Evolutionary conservation across 148 eudicot species (phyloP).

Genomic region (Cornus florida): DNA sequence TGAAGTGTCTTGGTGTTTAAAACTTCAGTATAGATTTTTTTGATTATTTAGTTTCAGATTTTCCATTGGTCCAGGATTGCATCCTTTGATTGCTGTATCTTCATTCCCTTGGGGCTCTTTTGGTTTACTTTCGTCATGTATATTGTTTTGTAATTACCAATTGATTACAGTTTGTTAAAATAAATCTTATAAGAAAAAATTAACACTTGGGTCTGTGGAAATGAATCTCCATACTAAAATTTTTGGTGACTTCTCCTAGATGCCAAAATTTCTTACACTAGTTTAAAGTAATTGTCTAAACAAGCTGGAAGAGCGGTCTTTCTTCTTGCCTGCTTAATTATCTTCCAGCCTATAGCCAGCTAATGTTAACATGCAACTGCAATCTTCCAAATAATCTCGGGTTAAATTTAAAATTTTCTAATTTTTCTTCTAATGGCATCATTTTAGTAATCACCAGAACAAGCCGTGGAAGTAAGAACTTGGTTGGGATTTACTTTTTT

Average conservation of each 20-base stretch:
- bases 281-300: neutral
- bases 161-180: neutral
- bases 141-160: neutral
- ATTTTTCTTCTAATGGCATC: neutral
- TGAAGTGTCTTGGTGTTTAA: too few species aligned
- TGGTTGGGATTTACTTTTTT: neutral
- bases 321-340: neutral
- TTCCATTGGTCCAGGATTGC: neutral
- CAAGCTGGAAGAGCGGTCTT: neutral
- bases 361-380: neutral
- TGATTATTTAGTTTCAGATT: neutral
- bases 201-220: neutral
- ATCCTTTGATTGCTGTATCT: neutral
- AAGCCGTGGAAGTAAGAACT: neutral
- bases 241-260: slow-evolving; percentile 7
- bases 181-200: too few species aligned
- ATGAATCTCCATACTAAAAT: neutral
- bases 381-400: neutral
- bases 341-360: slow-evolving; percentile 1
- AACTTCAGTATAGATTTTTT: too few species aligned
- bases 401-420: slow-evolving; percentile 2
- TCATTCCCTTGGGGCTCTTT: neutral
- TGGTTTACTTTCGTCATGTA: neutral
- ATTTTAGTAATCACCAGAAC: neutral
- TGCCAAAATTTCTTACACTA: neutral